Base-by-base conservation (phyloP, 2,329 filamentous ascomycete species). In the Neofusicoccum ribis region DNA sequence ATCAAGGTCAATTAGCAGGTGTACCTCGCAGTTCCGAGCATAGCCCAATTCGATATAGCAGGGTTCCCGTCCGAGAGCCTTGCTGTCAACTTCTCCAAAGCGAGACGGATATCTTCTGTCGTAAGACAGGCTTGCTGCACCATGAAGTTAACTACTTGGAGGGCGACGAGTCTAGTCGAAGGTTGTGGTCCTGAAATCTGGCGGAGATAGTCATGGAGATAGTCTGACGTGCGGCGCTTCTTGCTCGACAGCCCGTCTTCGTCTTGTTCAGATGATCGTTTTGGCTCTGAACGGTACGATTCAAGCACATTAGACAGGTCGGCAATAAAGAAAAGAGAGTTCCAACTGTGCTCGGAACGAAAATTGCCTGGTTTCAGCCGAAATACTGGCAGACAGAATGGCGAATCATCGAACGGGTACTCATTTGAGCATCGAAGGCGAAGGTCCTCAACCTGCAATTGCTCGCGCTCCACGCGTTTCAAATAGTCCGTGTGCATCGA, bases 21-120 rank as follows among this genome's bases (percentile, higher is more conserved):
- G 73, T 80, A 93, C 92, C 91, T 91, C 68, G 91, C 83, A 73
- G 92, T 87, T n/a, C 89, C 89, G 61, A 97, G 76, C 81, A 96
- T 87, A 17, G 92, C 89, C 95, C 95, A 99, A 0, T 89, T 91
- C 7, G 89, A 86, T 46, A 89, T 80, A 8, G 78, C 76, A 14
- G 80, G 78, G 69, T 90, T 88, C 71, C 96, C 93, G 72, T 95
- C 90, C 9, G 86, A 83, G 49, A 90, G 86, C 62, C 85, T 82
- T 11, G 79, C 76, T 15, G 83, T 78, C 15, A 96, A 78, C 49
- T 85, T 83, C 8, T 83, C 81, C 2, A 95, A 73, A 3, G 89
- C 74, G 0, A 83, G 81, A 5, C 78, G 76, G 31, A 89, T 78
- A 11, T 86, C 84, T 37, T 88, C 84, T 37, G 78, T 69, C 3